These are phyloP conservation scores for Aspergillus olivimuriae DNA, from an alignment of 495 filamentous ascomycete species.

Conservation along the genomic window DNA sequence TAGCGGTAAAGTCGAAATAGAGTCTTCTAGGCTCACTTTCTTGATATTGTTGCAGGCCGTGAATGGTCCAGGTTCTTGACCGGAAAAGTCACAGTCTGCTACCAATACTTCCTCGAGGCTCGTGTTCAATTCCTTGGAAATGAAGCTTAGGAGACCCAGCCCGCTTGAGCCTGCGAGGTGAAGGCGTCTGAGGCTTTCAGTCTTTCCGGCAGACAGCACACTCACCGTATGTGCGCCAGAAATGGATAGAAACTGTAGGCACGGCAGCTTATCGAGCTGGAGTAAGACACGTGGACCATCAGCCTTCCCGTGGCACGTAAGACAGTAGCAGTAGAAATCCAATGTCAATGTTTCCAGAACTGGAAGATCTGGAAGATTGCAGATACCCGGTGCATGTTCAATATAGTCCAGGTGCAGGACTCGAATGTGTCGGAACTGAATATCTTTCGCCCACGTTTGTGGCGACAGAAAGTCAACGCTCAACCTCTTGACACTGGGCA, in stretches of 20 bases:
- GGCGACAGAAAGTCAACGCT: constrained; percentile 1
- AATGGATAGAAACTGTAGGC: not conserved
- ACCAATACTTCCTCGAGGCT: not conserved
- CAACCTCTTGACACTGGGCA: not conserved
- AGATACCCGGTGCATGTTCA: not conserved
- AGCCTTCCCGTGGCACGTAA: not conserved
- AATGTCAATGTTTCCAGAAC: not conserved
- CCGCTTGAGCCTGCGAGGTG: not conserved
- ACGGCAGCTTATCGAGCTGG: not conserved
- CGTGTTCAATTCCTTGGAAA: not conserved
- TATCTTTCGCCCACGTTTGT: not conserved
- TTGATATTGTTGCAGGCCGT: not conserved
- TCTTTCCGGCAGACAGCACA: not conserved
- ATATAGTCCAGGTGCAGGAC: not conserved
- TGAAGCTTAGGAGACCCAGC: not conserved
- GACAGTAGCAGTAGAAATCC: not conserved
- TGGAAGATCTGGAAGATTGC: not conserved
- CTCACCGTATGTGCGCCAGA: not conserved
- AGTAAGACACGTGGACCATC: not conserved
- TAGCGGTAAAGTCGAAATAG: not conserved
- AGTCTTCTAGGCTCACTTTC: not conserved
- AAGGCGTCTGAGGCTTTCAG: not conserved
- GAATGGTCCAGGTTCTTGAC: not conserved
- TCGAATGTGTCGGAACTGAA: not conserved
- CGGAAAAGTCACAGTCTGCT: not conserved